A percentile compares a stretch with the other conserved stretches of the same genome.
phyloP scores from a whole-genome alignment of 352 stramenopile genomes.

The Pythium scleroteichum region DNA sequence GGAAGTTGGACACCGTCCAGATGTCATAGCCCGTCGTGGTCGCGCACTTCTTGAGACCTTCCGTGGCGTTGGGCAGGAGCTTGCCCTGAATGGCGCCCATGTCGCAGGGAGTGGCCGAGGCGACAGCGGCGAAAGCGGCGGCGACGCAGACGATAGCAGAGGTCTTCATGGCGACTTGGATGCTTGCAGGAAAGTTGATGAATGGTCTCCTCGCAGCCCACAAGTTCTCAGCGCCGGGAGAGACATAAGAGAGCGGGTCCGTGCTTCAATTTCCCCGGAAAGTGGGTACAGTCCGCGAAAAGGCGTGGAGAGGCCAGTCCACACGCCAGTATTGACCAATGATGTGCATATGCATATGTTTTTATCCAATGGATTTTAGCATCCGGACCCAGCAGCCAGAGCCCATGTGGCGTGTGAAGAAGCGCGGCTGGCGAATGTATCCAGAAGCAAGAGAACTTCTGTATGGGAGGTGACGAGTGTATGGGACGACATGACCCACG shows the following conservation, averaged over 20 bases:
- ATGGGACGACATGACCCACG: background rate
- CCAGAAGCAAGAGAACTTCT: background rate
- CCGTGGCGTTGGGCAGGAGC: slow-evolving; percentile 53
- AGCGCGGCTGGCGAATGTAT: background rate
- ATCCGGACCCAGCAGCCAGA: background rate
- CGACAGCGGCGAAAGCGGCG: slow-evolving; percentile 25
- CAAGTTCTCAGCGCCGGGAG: too few species aligned
- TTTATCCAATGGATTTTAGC: background rate
- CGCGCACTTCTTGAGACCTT: slow-evolving; percentile 35
- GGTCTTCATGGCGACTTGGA: slow-evolving; percentile 31
- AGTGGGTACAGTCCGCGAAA: slow-evolving; percentile 8
- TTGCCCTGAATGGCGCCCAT: slow-evolving; percentile 47
- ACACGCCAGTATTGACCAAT: background rate
- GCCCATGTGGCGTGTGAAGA: slow-evolving; percentile 1
- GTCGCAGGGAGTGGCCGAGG: slow-evolving; percentile 37
- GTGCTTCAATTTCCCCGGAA: slow-evolving; percentile 2
- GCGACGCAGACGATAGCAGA: slow-evolving; percentile 22
- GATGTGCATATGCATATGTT: background rate
- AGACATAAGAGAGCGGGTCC: slow-evolving; percentile 11
- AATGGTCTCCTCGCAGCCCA: slow-evolving; percentile 9
- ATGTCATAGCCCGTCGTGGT: slow-evolving; percentile 54
- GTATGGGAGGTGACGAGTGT: background rate
- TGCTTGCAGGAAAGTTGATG: slow-evolving; percentile 8
- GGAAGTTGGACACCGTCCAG: slow-evolving; percentile 38
- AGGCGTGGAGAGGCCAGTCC: slow-evolving; percentile 1